Conservation (phyloP, 225 moss, liverwort and hornwort species). For the Bryum argenteum region DNA sequence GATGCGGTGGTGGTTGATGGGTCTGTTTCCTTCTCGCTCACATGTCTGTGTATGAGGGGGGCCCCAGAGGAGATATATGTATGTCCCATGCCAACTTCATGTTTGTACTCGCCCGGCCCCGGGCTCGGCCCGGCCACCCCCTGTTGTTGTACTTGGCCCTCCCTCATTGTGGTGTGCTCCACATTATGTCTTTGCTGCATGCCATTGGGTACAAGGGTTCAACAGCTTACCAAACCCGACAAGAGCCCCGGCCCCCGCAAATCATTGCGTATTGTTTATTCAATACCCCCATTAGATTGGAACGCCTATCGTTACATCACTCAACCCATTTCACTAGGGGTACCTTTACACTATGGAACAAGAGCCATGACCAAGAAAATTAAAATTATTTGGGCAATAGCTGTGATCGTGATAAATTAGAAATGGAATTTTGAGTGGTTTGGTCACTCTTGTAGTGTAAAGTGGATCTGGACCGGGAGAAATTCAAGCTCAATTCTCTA, state of each 20-base stretch:
- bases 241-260: neutral
- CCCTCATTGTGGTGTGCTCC: conserved; percentile 10
- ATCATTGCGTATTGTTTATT: conserved; percentile 11
- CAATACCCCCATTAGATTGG: neutral
- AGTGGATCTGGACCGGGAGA: too few relatives aligned
- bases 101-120: conserved; percentile 20
- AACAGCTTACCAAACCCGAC: conserved; percentile 18
- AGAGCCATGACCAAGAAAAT: too few relatives aligned
- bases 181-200: conserved; percentile 22
- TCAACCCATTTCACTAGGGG: too few relatives aligned
- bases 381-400: too few relatives aligned
- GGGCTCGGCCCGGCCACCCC: conserved; percentile 6
- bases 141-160: too few relatives aligned
- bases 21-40: conserved; percentile 24
- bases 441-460: too few relatives aligned
- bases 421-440: too few relatives aligned
- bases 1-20: conserved; percentile 32
- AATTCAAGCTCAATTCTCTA: too few relatives aligned
- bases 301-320: too few relatives aligned
- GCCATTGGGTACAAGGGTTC: conserved; percentile 10
- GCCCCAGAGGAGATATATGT: conserved; percentile 29
- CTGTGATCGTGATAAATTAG: too few relatives aligned
- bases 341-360: too few relatives aligned
- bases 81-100: conserved; percentile 37
- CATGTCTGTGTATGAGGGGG: conserved; percentile 36